Evolutionary conservation across 768 basidiomycete species (phyloP).

Genomic region (Lentinula edodes): DNA sequence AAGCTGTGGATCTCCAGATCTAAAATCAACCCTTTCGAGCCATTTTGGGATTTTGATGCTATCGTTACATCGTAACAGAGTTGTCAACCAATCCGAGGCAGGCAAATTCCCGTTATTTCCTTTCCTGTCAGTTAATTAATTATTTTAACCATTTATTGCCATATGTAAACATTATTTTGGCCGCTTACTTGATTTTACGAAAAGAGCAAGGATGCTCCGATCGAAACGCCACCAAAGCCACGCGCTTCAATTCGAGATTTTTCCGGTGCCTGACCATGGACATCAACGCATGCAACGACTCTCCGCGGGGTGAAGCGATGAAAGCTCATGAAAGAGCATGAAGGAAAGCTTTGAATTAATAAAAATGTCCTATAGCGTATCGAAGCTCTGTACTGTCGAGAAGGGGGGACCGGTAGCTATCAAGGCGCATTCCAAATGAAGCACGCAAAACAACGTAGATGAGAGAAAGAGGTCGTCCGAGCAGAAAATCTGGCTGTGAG

Average conservation of each 20-base stretch:
- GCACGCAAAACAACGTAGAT: no score
- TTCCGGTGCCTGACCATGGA: not conserved
- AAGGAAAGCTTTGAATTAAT: not conserved
- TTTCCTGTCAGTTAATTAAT: not conserved
- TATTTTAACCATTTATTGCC: not conserved
- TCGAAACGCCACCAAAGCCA: conserved; percentile 1
- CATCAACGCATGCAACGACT: not conserved
- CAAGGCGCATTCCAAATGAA: no score
- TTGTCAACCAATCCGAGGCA: not conserved
- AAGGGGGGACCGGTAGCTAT: not conserved
- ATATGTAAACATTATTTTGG: not conserved
- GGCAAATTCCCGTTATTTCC: not conserved
- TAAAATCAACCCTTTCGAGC: not conserved
- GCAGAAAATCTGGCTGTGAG: no score
- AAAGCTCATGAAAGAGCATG: not conserved
- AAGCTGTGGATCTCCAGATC: not conserved
- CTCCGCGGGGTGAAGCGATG: not conserved
- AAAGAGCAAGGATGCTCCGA: not conserved
- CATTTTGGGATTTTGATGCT: not conserved
- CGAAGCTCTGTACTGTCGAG: not conserved
- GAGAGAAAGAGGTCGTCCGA: no score
- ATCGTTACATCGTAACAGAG: not conserved
- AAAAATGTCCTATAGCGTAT: not conserved
- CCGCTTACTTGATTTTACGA: not conserved
- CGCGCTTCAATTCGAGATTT: not conserved